Percentiles rank a stretch among this genome's conserved stretches.
phyloP scores from a whole-genome alignment of 106 monocot genomes.

The Phalaenopsis aphrodite region DNA sequence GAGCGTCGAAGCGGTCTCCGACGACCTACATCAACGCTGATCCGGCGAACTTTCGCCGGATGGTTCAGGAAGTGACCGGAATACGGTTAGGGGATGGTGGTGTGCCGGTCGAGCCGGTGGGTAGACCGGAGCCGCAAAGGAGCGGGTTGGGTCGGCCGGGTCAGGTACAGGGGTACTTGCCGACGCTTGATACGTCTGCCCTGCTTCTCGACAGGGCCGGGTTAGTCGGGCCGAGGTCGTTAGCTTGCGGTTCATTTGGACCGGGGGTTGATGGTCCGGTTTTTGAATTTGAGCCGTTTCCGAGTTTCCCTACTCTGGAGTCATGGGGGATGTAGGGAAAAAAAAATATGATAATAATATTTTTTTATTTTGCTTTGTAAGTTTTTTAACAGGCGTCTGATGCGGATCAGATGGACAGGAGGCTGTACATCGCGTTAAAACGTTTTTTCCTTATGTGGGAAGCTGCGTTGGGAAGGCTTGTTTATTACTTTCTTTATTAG shows the following conservation, averaged over 20 bases:
- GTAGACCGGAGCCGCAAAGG: constrained; percentile 21
- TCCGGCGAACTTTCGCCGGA: constrained; percentile 46
- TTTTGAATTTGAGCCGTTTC: constrained; percentile 26
- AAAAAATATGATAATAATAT: neutral
- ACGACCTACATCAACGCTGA: constrained; percentile 66
- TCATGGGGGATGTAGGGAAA: constrained; percentile 30
- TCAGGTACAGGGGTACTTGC: constrained; percentile 13
- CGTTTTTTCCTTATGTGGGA: neutral
- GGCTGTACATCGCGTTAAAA: neutral
- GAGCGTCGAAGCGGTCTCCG: constrained; percentile 30
- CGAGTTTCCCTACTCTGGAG: constrained; percentile 54
- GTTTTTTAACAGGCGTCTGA: constrained; percentile 7
- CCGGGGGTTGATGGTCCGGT: constrained; percentile 6
- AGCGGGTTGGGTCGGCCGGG: neutral
- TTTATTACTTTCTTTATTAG: neutral
- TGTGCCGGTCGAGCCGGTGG: neutral
- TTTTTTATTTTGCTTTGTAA: neutral
- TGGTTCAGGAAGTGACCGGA: constrained; percentile 76
- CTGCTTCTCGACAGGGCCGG: constrained; percentile 15
- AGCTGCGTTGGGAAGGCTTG: neutral
- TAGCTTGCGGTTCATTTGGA: neutral
- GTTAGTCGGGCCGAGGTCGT: neutral
- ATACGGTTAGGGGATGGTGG: constrained; percentile 7
- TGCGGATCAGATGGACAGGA: constrained; percentile 4
- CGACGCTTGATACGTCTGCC: constrained; percentile 49